Evolutionary conservation across 108 stramenopile genomes (phyloP).

Genomic region (Pseudonitzschia multistriata): DNA sequence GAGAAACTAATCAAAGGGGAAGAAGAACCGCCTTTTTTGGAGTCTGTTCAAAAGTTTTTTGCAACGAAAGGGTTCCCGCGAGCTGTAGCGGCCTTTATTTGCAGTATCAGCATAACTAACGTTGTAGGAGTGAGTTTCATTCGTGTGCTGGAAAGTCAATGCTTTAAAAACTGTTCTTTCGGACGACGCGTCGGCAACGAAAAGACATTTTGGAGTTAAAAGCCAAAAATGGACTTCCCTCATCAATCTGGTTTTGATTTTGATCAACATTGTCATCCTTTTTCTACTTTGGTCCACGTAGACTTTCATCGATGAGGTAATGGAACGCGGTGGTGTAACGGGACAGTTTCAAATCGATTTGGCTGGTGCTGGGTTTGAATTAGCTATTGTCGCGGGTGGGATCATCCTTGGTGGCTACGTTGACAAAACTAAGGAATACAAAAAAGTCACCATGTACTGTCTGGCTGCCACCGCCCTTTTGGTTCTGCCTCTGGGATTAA

Average conservation of each 20-base stretch:
- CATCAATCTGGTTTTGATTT: neutral
- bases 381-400: conserved; percentile 82
- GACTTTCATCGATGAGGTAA: conserved; percentile 89
- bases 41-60: conserved; percentile 73
- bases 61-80: conserved; percentile 59
- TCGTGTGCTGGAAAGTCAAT: neutral
- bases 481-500: conserved; percentile 56
- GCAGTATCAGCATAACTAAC: conserved; percentile 81
- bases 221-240: neutral
- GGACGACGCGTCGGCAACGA: neutral
- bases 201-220: neutral
- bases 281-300: neutral
- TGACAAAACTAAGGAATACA: conserved; percentile 83
- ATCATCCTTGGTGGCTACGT: conserved; percentile 86
- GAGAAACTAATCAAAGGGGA: conserved; percentile 59
- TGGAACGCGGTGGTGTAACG: conserved; percentile 79
- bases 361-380: conserved; percentile 89
- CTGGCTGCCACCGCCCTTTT: conserved; percentile 51
- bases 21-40: conserved; percentile 79
- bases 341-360: conserved; percentile 75
- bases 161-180: neutral
- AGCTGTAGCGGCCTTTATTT: conserved; percentile 77
- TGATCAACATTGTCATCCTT: neutral
- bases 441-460: conserved; percentile 76
- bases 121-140: conserved; percentile 54